Base-by-base conservation (phyloP, 2,329 filamentous ascomycete species). In the Hypoxylon rubiginosum region DNA sequence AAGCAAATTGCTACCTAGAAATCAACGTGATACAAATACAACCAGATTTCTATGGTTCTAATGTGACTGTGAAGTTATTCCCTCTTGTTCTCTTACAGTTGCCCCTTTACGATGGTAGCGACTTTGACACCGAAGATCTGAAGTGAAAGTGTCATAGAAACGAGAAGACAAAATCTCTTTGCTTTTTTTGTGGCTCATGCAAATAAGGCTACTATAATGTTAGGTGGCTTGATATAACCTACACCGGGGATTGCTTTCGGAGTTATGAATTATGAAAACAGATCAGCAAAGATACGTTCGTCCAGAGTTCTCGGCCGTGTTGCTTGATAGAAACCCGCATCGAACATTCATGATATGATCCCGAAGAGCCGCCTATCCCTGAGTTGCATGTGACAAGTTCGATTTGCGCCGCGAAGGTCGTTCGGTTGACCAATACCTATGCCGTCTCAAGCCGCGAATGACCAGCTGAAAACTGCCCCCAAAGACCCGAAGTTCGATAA, bases 361-460 rank as follows among this genome's bases (percentile, higher is more conserved):
- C 59, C 45, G 41, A 50, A 55, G 63, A 61, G 49, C 55, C 52
- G 56, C 56, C 24, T 53, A 49, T 56, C 34, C 17, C 17, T 26
- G 24, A 46, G 41, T 53, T 43, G 48, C 62, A 68, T 66, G 56
- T 63, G 62, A 63, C 21, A 57, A 48, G n/a, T 46, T 52, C 46
- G 10, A 30, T 15, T 30, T 41, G 51, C 24, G 36, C 21, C 50
- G 11, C 36, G 28, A 43, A 41, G 6, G 39, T 43, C n/a, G 17
- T 43, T 43, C 39, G 28, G 34, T 41, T 45, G 39, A 54, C n/a
- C 48, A 26, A 45, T 10, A 10, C 50, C 48, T 60, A 58, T 55
- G 57, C 64, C 67, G 64, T 53, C 41, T 59, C 46, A 58, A 67
- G 52, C 63, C 67, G 64, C 50, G n/a, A 52, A 30, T 32, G 17